phyloP scores from a whole-genome alignment of 495 filamentous ascomycete genomes.

The Aspergillus sclerotioniger region DNA sequence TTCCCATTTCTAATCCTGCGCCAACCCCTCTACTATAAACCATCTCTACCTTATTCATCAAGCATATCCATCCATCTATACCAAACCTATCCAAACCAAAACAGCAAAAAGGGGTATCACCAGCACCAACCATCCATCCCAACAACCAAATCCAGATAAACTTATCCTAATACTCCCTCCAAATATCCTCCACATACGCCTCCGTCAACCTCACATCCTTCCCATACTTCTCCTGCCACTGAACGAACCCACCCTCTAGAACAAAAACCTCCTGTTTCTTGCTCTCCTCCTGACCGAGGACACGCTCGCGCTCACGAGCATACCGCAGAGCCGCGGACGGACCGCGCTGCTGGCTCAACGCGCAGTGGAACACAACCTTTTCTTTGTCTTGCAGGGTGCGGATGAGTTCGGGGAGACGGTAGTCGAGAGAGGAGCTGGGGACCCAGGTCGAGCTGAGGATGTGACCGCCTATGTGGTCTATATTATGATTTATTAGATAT shows the following conservation, averaged over 20 bases:
- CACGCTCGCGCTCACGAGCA: constrained; percentile 39
- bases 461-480: constrained; percentile 92
- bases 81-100: neutral
- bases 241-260: constrained; percentile 80
- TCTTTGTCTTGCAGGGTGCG: constrained; percentile 75
- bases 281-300: constrained; percentile 33
- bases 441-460: constrained; percentile 71
- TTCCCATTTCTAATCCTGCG: neutral
- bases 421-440: constrained; percentile 69
- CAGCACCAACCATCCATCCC: neutral
- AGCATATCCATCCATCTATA: neutral
- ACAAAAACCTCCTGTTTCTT: constrained; percentile 72
- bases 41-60: too few species aligned
- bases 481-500: neutral
- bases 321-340: constrained; percentile 47
- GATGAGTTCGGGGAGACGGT: constrained; percentile 75
- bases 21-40: neutral
- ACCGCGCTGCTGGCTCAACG: constrained; percentile 80
- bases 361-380: constrained; percentile 91
- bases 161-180: constrained; percentile 57
- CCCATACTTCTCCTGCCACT: constrained; percentile 87
- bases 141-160: neutral
- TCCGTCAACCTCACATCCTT: constrained; percentile 80
- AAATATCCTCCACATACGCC: constrained; percentile 81
- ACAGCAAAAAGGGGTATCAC: neutral